Conservation (phyloP, 768 basidiomycete species). For the Phaffia australis region DNA sequence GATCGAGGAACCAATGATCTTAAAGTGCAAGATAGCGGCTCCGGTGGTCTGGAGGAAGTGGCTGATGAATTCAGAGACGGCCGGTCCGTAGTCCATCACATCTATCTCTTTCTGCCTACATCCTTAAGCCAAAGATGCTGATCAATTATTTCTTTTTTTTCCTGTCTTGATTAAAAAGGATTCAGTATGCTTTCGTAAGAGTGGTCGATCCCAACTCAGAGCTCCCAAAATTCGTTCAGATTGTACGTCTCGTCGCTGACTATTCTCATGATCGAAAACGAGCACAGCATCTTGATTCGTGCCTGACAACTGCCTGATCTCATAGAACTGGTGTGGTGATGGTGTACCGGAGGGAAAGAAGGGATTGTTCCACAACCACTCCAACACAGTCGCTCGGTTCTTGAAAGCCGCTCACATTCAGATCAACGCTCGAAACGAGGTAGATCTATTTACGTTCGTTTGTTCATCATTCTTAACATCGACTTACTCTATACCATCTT, state of each 20-base stretch:
- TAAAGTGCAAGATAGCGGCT: slow-evolving; percentile 74
- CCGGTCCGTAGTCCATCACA: slow-evolving; percentile 43
- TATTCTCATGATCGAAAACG: background rate
- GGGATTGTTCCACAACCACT: slow-evolving; percentile 82
- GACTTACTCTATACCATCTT: background rate
- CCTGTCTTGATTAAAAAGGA: slow-evolving; percentile 48
- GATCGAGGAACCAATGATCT: slow-evolving; percentile 73
- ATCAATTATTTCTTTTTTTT: slow-evolving; percentile 14
- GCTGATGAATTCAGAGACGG: slow-evolving; percentile 94
- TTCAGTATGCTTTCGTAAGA: slow-evolving; percentile 82
- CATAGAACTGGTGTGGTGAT: slow-evolving; percentile 56
- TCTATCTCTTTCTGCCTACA: background rate
- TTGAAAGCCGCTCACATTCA: slow-evolving; percentile 77
- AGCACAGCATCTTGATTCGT: background rate
- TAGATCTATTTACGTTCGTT: slow-evolving; percentile 35
- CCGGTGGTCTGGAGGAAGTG: slow-evolving; percentile 76
- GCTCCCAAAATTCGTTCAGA: slow-evolving; percentile 82
- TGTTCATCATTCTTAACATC: background rate
- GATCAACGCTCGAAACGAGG: slow-evolving; percentile 76
- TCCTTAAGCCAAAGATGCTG: slow-evolving; percentile 23
- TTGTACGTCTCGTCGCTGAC: slow-evolving; percentile 47
- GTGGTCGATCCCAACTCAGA: slow-evolving; percentile 75
- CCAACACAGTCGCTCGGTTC: slow-evolving; percentile 64
- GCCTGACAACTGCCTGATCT: too few relatives aligned
- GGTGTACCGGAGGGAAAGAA: slow-evolving; percentile 88